A percentile compares a stretch with the other conserved stretches of the same genome.
phyloP scores from a whole-genome alignment of 1,139 yeast genomes.

The Geotrichum australiense region DNA sequence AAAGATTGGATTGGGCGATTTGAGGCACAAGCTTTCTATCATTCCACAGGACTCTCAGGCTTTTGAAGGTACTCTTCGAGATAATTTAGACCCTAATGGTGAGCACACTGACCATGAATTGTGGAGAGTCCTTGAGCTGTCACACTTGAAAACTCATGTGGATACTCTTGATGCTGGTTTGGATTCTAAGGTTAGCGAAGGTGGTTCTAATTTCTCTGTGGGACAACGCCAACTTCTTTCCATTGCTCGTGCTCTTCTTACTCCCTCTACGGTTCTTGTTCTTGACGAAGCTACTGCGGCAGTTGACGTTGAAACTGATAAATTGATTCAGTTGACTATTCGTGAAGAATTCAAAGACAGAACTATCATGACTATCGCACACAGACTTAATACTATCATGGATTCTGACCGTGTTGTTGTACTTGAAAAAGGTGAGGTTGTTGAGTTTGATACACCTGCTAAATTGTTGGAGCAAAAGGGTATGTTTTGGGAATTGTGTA shows the following conservation, averaged over 20 bases:
- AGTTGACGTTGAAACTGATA: slow-evolving; percentile 92
- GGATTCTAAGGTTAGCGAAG: slow-evolving; percentile 63
- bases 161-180: slow-evolving; percentile 56
- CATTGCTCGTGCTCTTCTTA: slow-evolving; percentile 77
- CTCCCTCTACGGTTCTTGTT: slow-evolving; percentile 70
- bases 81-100: slow-evolving; percentile 81
- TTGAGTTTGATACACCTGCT: slow-evolving; percentile 79
- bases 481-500: slow-evolving; percentile 68
- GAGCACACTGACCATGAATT: slow-evolving; percentile 64
- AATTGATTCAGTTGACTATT: slow-evolving; percentile 78
- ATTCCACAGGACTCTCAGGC: slow-evolving; percentile 98
- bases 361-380: slow-evolving; percentile 92
- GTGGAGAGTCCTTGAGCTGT: slow-evolving; percentile 78
- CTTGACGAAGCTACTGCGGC: slow-evolving; percentile 98
- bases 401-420: slow-evolving; percentile 88
- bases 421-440: slow-evolving; percentile 74
- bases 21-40: slow-evolving; percentile 78
- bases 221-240: slow-evolving; percentile 93
- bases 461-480: slow-evolving; percentile 61
- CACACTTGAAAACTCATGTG: slow-evolving; percentile 77
- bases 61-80: slow-evolving; percentile 83
- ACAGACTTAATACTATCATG: slow-evolving; percentile 85
- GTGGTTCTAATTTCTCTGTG: slow-evolving; percentile 81
- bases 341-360: slow-evolving; percentile 78
- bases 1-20: slow-evolving; percentile 69